A percentile compares a stretch with the other conserved stretches of the same genome.
Conservation (phyloP, 805 yeast genomes). For the Metschnikowia santaceciliae region DNA sequence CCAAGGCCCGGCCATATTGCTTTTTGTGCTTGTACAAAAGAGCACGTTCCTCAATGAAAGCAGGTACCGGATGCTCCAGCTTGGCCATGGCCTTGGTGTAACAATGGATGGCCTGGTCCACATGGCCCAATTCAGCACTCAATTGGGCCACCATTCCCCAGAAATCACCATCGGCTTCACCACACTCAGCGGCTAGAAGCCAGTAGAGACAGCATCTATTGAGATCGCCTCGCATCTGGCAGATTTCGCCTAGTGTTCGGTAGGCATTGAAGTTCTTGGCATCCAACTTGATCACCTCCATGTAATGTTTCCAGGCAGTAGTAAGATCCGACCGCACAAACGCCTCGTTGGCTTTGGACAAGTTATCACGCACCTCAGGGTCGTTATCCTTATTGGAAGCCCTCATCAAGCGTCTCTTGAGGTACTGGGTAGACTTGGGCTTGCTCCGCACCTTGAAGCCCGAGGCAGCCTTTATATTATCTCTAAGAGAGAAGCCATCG, state of each 20-base stretch:
- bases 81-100: slow-evolving; percentile 61
- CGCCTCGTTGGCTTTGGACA: slow-evolving; percentile 76
- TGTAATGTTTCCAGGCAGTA: slow-evolving; percentile 55
- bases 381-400: slow-evolving; percentile 46
- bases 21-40: slow-evolving; percentile 62
- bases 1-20: slow-evolving; percentile 67
- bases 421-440: slow-evolving; percentile 31
- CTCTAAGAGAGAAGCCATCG: slow-evolving; percentile 49
- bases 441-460: slow-evolving; percentile 50
- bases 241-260: slow-evolving; percentile 83
- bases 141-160: slow-evolving; percentile 76
- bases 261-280: slow-evolving; percentile 79
- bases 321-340: slow-evolving; percentile 63
- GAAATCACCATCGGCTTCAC: slow-evolving; percentile 69
- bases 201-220: slow-evolving; percentile 76
- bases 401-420: slow-evolving; percentile 35
- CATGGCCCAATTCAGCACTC: slow-evolving; percentile 61
- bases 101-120: slow-evolving; percentile 75
- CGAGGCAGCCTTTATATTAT: slow-evolving; percentile 64
- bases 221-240: slow-evolving; percentile 58
- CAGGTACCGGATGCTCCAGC: slow-evolving; percentile 21
- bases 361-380: slow-evolving; percentile 65
- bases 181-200: slow-evolving; percentile 76
- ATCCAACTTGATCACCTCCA: slow-evolving; percentile 72
- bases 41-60: slow-evolving; percentile 59